phyloP scores from a whole-genome alignment of 805 yeast genomes.

The Cyberlindnera mycetangii region DNA sequence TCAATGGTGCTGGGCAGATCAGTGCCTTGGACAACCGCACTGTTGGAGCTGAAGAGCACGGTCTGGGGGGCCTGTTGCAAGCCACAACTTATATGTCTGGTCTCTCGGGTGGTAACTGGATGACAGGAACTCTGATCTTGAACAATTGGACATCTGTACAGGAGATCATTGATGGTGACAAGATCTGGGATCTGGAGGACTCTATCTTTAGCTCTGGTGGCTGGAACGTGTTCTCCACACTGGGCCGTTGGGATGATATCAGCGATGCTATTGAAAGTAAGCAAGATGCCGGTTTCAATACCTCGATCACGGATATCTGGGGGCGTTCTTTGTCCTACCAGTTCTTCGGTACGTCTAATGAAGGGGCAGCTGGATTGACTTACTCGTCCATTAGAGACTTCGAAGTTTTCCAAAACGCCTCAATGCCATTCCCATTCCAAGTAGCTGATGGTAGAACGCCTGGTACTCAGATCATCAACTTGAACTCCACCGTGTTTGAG shows the following conservation, averaged over 20 bases:
- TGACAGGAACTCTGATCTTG: constrained; percentile 62
- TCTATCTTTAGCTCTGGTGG: constrained; percentile 66
- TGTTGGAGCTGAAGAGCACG: constrained; percentile 45
- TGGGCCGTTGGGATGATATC: constrained; percentile 52
- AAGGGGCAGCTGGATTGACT: constrained; percentile 52
- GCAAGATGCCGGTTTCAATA: constrained; percentile 60
- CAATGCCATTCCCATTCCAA: constrained; percentile 72
- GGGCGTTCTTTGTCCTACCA: constrained; percentile 47
- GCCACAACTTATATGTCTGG: constrained; percentile 70
- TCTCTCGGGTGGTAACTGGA: constrained; percentile 82
- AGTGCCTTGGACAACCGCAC: constrained; percentile 77
- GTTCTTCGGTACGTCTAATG: constrained; percentile 15
- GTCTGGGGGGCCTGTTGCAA: constrained; percentile 71
- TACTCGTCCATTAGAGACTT: constrained; percentile 57
- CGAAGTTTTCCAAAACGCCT: constrained; percentile 55
- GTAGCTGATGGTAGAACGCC: constrained; percentile 69
- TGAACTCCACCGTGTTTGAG: constrained; percentile 68
- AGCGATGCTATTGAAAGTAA: constrained; percentile 50
- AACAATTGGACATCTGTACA: constrained; percentile 41
- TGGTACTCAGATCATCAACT: constrained; percentile 48
- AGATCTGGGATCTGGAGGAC: constrained; percentile 32
- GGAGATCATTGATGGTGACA: constrained; percentile 12
- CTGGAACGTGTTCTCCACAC: constrained; percentile 48
- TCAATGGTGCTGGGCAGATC: constrained; percentile 78
- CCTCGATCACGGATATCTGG: constrained; percentile 78